Percentiles rank a stretch among this genome's conserved stretches.
Evolutionary conservation across 2,329 filamentous ascomycete species (phyloP).

Genomic region (Domatiomyces catenatus): DNA sequence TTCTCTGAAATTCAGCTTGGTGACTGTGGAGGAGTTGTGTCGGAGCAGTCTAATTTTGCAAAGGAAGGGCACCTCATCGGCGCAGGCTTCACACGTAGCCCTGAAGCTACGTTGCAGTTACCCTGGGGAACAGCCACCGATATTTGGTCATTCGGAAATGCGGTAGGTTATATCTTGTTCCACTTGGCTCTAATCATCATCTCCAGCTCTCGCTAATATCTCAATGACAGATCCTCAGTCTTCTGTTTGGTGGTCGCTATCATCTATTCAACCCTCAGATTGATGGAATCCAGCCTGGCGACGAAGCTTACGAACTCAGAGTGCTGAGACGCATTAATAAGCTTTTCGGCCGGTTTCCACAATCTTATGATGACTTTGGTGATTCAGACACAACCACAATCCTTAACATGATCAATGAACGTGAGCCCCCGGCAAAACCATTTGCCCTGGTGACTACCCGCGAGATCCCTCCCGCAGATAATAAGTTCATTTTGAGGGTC

Average conservation of each 20-base stretch:
- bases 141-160: slow-evolving; percentile 19
- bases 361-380: neutral
- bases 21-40: slow-evolving; percentile 5
- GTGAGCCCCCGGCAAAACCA: neutral
- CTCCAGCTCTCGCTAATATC: neutral
- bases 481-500: slow-evolving; percentile 26
- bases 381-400: neutral
- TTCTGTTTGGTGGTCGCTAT: neutral
- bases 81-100: slow-evolving; percentile 14
- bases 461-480: slow-evolving; percentile 22
- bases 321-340: neutral
- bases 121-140: slow-evolving; percentile 17
- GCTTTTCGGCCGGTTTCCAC: neutral
- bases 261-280: neutral
- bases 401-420: neutral
- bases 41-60: neutral
- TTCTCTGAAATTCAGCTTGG: slow-evolving; percentile 18
- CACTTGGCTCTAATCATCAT: slow-evolving; percentile 8
- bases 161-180: slow-evolving; percentile 10
- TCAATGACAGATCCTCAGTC: slow-evolving; percentile 8
- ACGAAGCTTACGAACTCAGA: neutral
- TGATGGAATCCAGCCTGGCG: neutral
- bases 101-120: slow-evolving; percentile 17
- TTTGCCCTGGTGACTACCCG: slow-evolving; percentile 11
- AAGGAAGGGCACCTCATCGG: neutral